These are phyloP conservation scores for Elongisporangium anandrum DNA, from an alignment of 352 stramenopile genomes.

Conservation along the genomic window DNA sequence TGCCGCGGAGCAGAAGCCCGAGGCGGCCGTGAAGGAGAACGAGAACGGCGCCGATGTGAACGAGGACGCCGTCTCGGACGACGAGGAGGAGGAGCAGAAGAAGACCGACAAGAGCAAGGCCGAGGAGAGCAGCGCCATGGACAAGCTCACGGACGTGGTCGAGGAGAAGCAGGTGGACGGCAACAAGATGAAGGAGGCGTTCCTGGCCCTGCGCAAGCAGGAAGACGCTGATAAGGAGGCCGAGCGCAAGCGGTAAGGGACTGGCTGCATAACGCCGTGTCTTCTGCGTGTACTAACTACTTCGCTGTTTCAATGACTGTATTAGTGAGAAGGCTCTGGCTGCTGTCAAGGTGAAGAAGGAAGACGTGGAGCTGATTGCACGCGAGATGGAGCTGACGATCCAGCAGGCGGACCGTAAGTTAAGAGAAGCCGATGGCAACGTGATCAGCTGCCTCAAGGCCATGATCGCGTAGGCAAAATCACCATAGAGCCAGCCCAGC, in stretches of 20 bases:
- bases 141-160: slow-evolving; percentile 82
- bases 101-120: slow-evolving; percentile 73
- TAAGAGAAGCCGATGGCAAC: slow-evolving; percentile 73
- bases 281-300: not conserved
- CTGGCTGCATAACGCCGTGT: not conserved
- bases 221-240: slow-evolving; percentile 83
- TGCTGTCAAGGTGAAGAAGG: slow-evolving; percentile 78
- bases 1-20: slow-evolving; percentile 8
- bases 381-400: slow-evolving; percentile 73
- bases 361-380: slow-evolving; percentile 74
- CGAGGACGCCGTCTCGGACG: slow-evolving; percentile 41
- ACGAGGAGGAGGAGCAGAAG: slow-evolving; percentile 42
- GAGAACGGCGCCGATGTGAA: slow-evolving; percentile 13
- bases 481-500: not conserved
- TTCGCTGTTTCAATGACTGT: not conserved
- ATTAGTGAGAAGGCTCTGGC: slow-evolving; percentile 70
- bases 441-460: slow-evolving; percentile 63
- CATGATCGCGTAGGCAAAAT: slow-evolving; percentile 32
- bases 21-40: slow-evolving; percentile 2
- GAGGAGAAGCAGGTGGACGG: slow-evolving; percentile 88
- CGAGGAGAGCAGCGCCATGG: slow-evolving; percentile 75
- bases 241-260: slow-evolving; percentile 45
- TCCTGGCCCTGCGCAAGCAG: slow-evolving; percentile 68
- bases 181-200: slow-evolving; percentile 86
- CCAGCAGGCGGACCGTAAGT: slow-evolving; percentile 76